These are phyloP conservation scores for Penstemon newberryi DNA, from an alignment of 257 asterid genomes.

Conservation along the genomic window DNA sequence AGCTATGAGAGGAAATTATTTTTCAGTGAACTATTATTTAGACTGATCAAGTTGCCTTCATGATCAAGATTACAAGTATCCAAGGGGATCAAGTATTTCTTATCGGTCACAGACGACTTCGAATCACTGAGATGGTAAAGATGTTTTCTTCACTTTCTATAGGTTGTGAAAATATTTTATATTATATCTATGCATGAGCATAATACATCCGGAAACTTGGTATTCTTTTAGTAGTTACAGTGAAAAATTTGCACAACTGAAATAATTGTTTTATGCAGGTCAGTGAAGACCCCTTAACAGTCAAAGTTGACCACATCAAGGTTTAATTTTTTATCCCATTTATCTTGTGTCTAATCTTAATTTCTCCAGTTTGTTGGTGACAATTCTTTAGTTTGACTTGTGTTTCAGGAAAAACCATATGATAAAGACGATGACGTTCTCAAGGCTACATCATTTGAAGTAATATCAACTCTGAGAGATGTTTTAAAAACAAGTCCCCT, in stretches of 20 bases:
- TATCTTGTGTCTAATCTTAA: conserved; percentile 15
- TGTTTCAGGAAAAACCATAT: conserved; percentile 73
- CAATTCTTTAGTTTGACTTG: conserved; percentile 23
- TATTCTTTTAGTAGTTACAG: not conserved
- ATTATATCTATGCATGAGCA: conserved; percentile 5
- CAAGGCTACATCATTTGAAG: conserved; percentile 97
- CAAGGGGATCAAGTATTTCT: conserved; percentile 93
- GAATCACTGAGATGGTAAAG: conserved; percentile 90
- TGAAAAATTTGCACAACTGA: conserved; percentile 25
- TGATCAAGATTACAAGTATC: conserved; percentile 79
- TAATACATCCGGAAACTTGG: conserved; percentile 8
- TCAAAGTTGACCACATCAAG: conserved; percentile 96
- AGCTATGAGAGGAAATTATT: conserved; percentile 18
- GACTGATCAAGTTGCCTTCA: conserved; percentile 41
- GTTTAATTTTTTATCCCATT: conserved; percentile 33
- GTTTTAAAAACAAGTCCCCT: conserved; percentile 87
- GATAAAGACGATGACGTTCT: conserved; percentile 88
- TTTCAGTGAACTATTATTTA: conserved; percentile 19
- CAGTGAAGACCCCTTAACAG: conserved; percentile 93
- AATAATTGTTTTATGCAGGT: conserved; percentile 43
- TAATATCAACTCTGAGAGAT: conserved; percentile 89
- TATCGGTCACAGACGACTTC: conserved; percentile 93
- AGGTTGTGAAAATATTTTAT: conserved; percentile 2
- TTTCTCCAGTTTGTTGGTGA: conserved; percentile 16
- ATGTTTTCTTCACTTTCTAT: not conserved